These are phyloP conservation scores for Mariannaea sp. DNA, from an alignment of 2,329 filamentous ascomycete species.

Conservation along the genomic window DNA sequence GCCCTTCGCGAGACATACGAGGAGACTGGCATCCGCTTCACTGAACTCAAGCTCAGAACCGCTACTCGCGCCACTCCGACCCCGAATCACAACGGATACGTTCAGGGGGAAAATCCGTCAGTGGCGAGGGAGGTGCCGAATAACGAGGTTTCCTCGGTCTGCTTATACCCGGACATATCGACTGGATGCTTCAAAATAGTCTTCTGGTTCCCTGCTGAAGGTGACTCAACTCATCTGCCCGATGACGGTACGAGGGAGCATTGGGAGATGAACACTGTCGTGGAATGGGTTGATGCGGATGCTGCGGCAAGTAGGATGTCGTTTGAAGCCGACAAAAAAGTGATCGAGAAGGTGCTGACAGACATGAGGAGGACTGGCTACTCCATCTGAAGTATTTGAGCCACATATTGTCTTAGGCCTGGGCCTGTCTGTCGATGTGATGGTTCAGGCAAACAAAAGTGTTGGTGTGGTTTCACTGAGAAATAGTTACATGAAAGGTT, in stretches of 20 bases:
- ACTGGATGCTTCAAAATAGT: conserved; percentile 46
- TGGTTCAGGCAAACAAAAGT: not conserved
- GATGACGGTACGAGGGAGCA: conserved; percentile 38
- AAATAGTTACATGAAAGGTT: no score
- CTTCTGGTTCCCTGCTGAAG: conserved; percentile 47
- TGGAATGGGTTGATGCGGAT: conserved; percentile 35
- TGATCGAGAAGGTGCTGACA: conserved; percentile 36
- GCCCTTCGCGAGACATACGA: conserved; percentile 54
- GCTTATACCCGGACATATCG: conserved; percentile 43
- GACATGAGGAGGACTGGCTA: conserved; percentile 38
- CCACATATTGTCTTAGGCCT: not conserved
- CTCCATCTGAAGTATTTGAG: conserved; percentile 22
- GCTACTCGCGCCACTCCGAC: conserved; percentile 50
- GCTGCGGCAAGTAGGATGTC: conserved; percentile 32
- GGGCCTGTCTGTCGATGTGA: no score
- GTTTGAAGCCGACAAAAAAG: conserved; percentile 31
- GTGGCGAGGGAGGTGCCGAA: conserved; percentile 40
- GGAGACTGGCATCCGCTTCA: conserved; percentile 51
- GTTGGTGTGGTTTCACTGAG: not conserved
- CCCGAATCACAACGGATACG: conserved; percentile 5
- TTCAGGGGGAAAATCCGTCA: conserved; percentile 15
- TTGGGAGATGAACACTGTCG: conserved; percentile 35
- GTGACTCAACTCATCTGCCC: conserved; percentile 34
- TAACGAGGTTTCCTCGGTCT: conserved; percentile 45
- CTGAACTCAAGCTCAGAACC: conserved; percentile 46